phyloP scores from a whole-genome alignment of 306 rosid genomes.

The Glycine soja region DNA sequence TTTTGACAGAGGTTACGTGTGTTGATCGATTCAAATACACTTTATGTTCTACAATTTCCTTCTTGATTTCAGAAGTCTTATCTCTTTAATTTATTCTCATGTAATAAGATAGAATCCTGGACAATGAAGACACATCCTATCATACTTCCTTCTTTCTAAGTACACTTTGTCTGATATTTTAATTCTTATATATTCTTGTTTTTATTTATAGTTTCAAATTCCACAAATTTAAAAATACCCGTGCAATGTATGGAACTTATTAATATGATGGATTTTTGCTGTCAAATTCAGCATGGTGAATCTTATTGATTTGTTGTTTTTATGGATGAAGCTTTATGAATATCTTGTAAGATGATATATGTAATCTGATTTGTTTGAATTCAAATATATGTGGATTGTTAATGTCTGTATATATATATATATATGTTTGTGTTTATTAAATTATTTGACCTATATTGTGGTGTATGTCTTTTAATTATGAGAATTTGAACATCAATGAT shows the following conservation, averaged over 20 bases:
- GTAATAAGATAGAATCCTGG: background rate
- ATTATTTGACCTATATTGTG: too few species aligned
- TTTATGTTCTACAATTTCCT: background rate
- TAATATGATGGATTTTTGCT: background rate
- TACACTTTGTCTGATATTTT: background rate
- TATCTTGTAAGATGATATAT: background rate
- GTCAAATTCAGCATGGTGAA: background rate
- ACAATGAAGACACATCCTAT: background rate
- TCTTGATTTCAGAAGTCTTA: background rate
- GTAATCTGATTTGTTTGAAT: background rate
- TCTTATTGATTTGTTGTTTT: background rate
- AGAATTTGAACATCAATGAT: background rate
- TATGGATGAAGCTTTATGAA: conserved; percentile 4
- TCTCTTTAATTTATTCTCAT: background rate
- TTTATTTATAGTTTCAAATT: background rate
- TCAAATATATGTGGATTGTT: background rate
- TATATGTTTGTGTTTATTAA: too few species aligned
- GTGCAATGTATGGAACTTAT: background rate
- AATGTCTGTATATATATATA: background rate
- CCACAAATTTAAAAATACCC: background rate
- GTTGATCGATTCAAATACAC: background rate
- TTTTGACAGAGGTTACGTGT: background rate
- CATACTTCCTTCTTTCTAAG: background rate
- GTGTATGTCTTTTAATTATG: too few species aligned
- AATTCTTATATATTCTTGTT: background rate